A percentile compares a stretch with the other conserved stretches of the same genome.
Conservation (phyloP, 306 rosid species). For the Gynostemma pentaphyllum region DNA sequence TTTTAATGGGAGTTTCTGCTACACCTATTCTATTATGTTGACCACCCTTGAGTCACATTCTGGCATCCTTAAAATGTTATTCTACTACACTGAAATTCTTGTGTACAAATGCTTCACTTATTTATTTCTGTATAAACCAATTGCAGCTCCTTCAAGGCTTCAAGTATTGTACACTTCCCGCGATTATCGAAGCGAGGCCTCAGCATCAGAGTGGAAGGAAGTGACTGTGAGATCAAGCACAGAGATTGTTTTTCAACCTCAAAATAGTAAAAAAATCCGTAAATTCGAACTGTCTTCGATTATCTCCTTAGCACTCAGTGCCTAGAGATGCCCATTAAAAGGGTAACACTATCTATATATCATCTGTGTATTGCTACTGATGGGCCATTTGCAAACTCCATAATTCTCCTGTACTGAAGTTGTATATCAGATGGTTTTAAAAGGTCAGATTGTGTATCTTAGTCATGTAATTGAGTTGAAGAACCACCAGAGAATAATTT, state of each 20-base stretch:
- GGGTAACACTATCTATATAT: neutral
- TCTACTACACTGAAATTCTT: neutral
- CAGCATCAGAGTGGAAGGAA: slow-evolving; percentile 60
- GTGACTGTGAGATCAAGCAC: slow-evolving; percentile 63
- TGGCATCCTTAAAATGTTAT: neutral
- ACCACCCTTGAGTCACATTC: no score
- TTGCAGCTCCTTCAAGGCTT: slow-evolving; percentile 72
- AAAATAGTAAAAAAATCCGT: slow-evolving; percentile 37
- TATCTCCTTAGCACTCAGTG: slow-evolving; percentile 59
- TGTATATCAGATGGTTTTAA: no score
- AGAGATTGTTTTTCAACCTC: slow-evolving; percentile 61
- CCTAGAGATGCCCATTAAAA: slow-evolving; percentile 20
- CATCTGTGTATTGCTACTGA: no score
- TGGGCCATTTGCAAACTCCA: no score
- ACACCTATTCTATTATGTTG: neutral
- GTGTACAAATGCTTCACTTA: neutral
- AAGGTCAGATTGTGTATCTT: no score
- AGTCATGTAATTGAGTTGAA: no score
- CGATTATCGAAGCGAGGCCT: slow-evolving; percentile 59
- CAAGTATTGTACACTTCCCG: slow-evolving; percentile 63
- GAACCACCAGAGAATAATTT: no score
- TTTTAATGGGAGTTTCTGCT: no score
- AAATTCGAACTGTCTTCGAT: slow-evolving; percentile 72
- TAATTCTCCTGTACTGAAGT: no score
- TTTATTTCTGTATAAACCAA: neutral